These are phyloP conservation scores for Aspergillus ochraceoroseus DNA, from an alignment of 2,329 filamentous ascomycete genomes.

Conservation along the genomic window DNA sequence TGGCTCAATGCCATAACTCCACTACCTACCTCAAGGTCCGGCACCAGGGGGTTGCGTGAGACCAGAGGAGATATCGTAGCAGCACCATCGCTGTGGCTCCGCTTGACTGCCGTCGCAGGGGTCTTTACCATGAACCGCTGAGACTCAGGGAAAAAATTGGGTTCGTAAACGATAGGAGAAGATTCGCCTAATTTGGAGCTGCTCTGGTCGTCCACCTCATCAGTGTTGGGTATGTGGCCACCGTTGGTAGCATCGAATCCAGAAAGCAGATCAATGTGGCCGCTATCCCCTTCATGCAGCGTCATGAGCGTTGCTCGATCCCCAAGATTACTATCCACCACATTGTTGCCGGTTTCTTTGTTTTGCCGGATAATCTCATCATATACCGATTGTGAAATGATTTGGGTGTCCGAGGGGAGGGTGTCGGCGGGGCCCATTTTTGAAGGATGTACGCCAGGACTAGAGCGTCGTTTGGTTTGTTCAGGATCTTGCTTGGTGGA, in stretches of 20 bases:
- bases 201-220: constrained; percentile 49
- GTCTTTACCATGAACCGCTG: constrained; percentile 45
- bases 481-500: constrained; percentile 13
- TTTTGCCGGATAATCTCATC: constrained; percentile 40
- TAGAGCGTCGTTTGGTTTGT: constrained; percentile 14
- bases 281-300: constrained; percentile 41
- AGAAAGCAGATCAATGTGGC: constrained; percentile 42
- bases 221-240: constrained; percentile 28
- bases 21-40: constrained; percentile 34
- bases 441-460: constrained; percentile 17
- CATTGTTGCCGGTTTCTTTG: constrained; percentile 27
- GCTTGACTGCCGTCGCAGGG: constrained; percentile 39
- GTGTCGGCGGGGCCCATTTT: constrained; percentile 37
- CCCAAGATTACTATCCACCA: constrained; percentile 22
- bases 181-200: constrained; percentile 34
- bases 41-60: constrained; percentile 43
- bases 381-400: constrained; percentile 44
- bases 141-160: constrained; percentile 45
- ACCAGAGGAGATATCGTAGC: constrained; percentile 37
- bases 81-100: constrained; percentile 26
- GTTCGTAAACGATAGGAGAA: constrained; percentile 36
- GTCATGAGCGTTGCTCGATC: constrained; percentile 38
- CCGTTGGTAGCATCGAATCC: constrained; percentile 33
- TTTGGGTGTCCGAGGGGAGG: constrained; percentile 41
- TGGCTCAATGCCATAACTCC: constrained; percentile 46